Percentiles rank a stretch among this genome's conserved stretches.
Evolutionary conservation across 176 grass and related monocot species (phyloP).

Genomic region (Raddia distichophylla): DNA sequence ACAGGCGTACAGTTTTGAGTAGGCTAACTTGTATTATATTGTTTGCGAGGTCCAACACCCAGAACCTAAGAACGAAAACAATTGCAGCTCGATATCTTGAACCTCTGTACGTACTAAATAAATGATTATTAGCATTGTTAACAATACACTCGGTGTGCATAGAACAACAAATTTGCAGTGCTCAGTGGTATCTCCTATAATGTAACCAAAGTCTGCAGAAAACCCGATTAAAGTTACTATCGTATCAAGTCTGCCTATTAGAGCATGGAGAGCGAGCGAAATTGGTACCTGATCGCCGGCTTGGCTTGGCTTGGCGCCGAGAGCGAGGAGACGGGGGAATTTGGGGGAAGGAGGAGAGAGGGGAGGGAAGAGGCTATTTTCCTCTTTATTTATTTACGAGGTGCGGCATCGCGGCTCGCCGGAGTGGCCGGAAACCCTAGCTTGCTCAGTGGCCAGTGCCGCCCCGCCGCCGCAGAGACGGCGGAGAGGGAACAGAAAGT

Average conservation of each 20-base stretch:
- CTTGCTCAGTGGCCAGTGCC: no score
- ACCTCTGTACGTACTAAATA: conserved; percentile 81
- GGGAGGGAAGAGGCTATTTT: no score
- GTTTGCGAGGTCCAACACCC: conserved; percentile 98
- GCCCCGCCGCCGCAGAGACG: no score
- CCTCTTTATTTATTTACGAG: no score
- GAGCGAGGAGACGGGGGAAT: no score
- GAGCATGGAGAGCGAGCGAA: conserved; percentile 14
- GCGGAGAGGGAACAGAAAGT: no score
- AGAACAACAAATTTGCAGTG: conserved; percentile 57
- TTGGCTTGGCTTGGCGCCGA: no score
- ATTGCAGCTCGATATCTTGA: conserved; percentile 75
- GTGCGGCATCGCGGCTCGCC: no score
- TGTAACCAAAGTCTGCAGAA: conserved; percentile 97
- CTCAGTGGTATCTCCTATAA: conserved; percentile 87
- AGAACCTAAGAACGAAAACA: conserved; percentile 93
- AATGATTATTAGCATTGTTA: conserved; percentile 28
- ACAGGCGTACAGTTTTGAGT: conserved; percentile 14
- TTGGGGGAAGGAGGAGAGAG: no score
- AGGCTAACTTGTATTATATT: conserved; percentile 93
- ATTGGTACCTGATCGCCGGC: no score
- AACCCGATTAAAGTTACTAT: conserved; percentile 98
- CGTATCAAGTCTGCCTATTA: conserved; percentile 45
- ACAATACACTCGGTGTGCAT: not conserved
- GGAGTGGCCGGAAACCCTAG: no score